Conservation (phyloP, 371 early-diverging fungal species). For the Mortierella sp. region DNA sequence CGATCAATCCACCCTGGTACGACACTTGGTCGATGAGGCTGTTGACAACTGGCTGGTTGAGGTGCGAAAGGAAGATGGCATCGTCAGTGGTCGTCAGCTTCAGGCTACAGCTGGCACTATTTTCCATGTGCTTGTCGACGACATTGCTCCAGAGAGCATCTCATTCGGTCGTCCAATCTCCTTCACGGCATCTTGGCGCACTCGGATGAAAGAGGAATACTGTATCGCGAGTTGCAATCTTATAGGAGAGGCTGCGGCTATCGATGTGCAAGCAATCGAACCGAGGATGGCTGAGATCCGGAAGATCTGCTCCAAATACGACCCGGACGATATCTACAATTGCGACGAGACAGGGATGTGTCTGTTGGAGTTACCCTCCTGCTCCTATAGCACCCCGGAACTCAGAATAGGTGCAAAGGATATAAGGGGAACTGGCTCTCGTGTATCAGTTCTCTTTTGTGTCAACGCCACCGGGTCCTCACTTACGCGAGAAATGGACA, state of each 20-base stretch:
- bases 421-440: not conserved
- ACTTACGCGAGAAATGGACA: not conserved
- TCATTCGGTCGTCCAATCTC: not conserved
- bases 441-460: not conserved
- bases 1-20: not conserved
- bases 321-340: not conserved
- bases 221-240: not conserved
- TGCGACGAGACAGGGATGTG: not conserved
- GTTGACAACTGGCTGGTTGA: not conserved
- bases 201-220: not conserved
- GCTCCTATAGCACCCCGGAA: not conserved
- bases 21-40: not conserved
- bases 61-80: not conserved
- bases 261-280: not conserved
- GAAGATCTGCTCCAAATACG: not conserved
- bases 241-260: not conserved
- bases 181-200: constrained; percentile 1
- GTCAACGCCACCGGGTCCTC: not conserved
- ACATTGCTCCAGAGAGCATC: not conserved
- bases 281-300: not conserved
- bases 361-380: not conserved
- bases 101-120: not conserved
- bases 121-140: not conserved
- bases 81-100: not conserved
- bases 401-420: not conserved